phyloP scores from a whole-genome alignment of 805 yeast species.

The Lachancea lanzarotensis region DNA sequence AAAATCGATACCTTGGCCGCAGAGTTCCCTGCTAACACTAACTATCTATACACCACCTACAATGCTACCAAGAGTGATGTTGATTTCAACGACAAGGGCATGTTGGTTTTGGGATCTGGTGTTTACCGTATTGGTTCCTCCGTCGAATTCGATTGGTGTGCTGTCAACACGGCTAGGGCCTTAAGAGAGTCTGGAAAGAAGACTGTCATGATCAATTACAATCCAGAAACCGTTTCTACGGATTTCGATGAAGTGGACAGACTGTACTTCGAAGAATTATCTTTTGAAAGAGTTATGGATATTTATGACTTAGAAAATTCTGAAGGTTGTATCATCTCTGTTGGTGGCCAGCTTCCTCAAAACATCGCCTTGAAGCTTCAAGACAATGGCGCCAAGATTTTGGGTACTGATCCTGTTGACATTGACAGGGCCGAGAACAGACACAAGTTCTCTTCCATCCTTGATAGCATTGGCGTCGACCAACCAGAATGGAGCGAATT shows the following conservation, averaged over 20 bases:
- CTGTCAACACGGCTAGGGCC: constrained; percentile 93
- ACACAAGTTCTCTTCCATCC: constrained; percentile 91
- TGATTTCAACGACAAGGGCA: constrained; percentile 80
- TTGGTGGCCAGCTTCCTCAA: constrained; percentile 98
- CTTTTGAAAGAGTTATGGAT: constrained; percentile 95
- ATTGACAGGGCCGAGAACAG: constrained; percentile 98
- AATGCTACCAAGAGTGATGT: constrained; percentile 85
- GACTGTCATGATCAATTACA: constrained; percentile 94
- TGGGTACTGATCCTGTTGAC: constrained; percentile 92
- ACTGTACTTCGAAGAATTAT: constrained; percentile 90
- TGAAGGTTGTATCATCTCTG: constrained; percentile 87
- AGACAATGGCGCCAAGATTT: constrained; percentile 72
- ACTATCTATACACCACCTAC: constrained; percentile 92
- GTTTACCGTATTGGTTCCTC: constrained; percentile 98
- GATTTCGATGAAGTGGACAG: constrained; percentile 98
- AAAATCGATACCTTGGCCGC: constrained; percentile 97
- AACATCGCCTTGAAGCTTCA: constrained; percentile 87
- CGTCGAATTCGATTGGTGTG: constrained; percentile 99
- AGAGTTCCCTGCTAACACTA: constrained; percentile 96
- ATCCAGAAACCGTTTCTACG: constrained; percentile 97
- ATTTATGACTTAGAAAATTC: constrained; percentile 90
- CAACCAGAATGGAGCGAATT: constrained; percentile 98
- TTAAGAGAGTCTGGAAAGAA: constrained; percentile 79
- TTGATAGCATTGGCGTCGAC: constrained; percentile 88
- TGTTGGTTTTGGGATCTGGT: constrained; percentile 96